These are phyloP conservation scores for Aureobasidium sp. DNA, from an alignment of 2,329 filamentous ascomycete genomes.

Conservation along the genomic window DNA sequence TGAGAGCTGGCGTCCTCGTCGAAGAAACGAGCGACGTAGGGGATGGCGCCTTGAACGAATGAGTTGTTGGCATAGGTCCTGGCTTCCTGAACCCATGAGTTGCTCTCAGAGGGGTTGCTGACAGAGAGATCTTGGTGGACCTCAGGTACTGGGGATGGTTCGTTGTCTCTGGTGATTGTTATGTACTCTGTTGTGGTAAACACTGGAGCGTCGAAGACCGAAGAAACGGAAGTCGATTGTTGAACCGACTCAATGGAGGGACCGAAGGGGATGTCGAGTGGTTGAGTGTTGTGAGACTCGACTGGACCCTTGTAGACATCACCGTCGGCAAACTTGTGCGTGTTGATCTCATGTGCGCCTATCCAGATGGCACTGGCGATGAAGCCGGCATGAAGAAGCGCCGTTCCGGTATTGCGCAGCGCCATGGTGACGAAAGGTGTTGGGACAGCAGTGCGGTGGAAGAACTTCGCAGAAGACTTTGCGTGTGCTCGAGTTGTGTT, in stretches of 20 bases:
- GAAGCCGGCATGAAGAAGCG: not conserved
- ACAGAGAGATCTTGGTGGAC: not conserved
- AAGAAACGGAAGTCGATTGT: not conserved
- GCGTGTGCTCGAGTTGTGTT: not conserved
- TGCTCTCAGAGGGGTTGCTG: not conserved
- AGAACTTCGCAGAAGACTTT: not conserved
- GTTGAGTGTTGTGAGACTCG: not conserved
- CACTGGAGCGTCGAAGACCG: not conserved
- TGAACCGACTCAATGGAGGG: not conserved
- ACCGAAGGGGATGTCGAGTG: not conserved
- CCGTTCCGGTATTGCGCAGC: not conserved
- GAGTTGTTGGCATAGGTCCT: not conserved
- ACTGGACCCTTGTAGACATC: not conserved
- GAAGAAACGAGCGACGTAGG: not conserved
- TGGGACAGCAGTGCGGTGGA: not conserved
- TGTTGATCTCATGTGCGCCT: not conserved
- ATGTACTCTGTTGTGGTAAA: not conserved
- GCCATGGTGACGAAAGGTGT: not conserved
- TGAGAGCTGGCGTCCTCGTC: not conserved
- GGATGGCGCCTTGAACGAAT: not conserved
- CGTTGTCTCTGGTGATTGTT: not conserved
- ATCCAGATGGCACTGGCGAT: not conserved
- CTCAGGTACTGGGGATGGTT: not conserved
- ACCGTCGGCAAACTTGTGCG: not conserved
- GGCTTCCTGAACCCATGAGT: not conserved